A percentile compares a stretch with the other conserved stretches of the same genome.
Evolutionary conservation across 768 basidiomycete species (phyloP).

Genomic region (Panaeolus papilionaceus): DNA sequence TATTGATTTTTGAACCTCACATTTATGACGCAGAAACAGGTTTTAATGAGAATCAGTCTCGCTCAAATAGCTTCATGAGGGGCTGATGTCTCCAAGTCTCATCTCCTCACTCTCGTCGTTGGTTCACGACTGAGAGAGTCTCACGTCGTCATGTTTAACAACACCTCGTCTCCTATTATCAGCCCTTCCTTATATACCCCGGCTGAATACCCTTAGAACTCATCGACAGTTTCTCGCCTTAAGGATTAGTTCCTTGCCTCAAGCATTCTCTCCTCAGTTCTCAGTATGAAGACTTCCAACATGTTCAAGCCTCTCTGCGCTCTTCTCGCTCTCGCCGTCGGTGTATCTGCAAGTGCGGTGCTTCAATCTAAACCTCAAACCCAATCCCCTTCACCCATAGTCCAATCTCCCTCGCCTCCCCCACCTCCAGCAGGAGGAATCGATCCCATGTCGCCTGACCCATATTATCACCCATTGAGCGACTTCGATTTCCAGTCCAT

Average conservation of each 20-base stretch:
- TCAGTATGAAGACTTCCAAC: slow-evolving; percentile 10
- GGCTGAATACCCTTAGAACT: neutral
- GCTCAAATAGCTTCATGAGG: neutral
- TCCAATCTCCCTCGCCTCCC: neutral
- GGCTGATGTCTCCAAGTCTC: neutral
- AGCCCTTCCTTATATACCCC: neutral
- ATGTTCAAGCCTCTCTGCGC: slow-evolving; percentile 9
- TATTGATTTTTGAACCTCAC: neutral
- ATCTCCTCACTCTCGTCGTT: neutral
- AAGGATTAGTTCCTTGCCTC: neutral
- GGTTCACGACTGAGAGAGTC: neutral
- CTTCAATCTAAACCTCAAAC: neutral
- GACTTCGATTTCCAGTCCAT: slow-evolving; percentile 36
- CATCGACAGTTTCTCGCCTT: neutral
- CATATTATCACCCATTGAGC: slow-evolving; percentile 25
- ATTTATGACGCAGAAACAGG: neutral
- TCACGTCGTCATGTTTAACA: neutral
- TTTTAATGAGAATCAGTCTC: neutral
- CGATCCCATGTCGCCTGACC: slow-evolving; percentile 7
- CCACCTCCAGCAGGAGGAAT: slow-evolving; percentile 6
- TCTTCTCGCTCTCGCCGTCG: slow-evolving; percentile 6
- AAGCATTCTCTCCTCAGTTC: neutral
- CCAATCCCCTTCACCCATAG: neutral
- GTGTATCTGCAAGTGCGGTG: slow-evolving; percentile 11
- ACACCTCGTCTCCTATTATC: neutral